Base-by-base conservation (phyloP, 208 protist species). In the Trypanosoma caninum region DNA sequence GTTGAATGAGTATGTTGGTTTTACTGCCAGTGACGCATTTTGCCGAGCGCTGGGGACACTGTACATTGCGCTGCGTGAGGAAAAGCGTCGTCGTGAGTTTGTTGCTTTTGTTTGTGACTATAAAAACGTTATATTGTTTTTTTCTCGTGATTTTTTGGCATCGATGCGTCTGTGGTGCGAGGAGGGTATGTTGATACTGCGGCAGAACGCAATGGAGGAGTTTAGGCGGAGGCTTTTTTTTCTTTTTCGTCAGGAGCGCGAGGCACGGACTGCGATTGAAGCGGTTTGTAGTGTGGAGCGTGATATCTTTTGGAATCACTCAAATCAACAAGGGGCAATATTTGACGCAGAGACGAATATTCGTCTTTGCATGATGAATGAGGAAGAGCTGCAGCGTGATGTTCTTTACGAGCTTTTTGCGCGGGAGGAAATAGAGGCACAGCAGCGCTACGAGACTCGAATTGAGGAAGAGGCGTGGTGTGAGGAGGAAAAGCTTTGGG, bases 71-170 rank as follows among this genome's bases (percentile, higher is more conserved):
- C 55, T 89, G 40, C 69, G 78, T 2, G 46, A 68, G 8, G 76
- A 86, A 25, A 56, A 73, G 55, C 69, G 79, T 16, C 69, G 73
- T 23, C 62, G 60, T 46, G 65, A 73, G 31, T 69, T 89, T 46
- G 30, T 71, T 42, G 33, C 13, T n/a, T 89, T 68, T 68, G 78
- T 75, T 14, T 20, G 66, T 41, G 68, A 84, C 35, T 72, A 85
- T 65, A 59, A 76, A 25, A 78, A 86, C 50, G 74, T 89, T 51
- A 76, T 83, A 13, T 66, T 69, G 6, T 52, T 67, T 16, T 86
- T 84, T 58, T 51, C 40, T 0, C 35, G 35, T 44, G 51, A 38
- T 14, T 40, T 68, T 38, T 42, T 68, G 6, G 35, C 47, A 11
- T n/a, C 58, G 20, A 45, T 73, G 48, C 22, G 57, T 16, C 59